Evolutionary conservation across 805 yeast genomes (phyloP).

Genomic region (Sporopachydermia quercuum): DNA sequence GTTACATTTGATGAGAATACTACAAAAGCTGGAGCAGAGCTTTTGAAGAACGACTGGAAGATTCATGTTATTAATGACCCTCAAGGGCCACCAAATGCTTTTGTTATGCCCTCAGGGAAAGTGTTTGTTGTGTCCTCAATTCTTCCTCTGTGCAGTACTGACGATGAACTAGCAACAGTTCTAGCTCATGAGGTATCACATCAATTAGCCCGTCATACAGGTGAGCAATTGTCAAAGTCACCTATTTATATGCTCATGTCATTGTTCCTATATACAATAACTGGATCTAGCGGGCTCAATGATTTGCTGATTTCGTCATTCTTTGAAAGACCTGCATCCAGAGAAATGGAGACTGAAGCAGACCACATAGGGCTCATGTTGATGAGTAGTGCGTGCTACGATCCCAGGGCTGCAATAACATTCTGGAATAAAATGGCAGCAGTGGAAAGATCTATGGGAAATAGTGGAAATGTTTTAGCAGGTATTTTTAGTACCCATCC

Average conservation of each 20-base stretch:
- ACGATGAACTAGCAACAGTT: constrained; percentile 92
- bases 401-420: constrained; percentile 56
- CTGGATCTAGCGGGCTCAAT: constrained; percentile 43
- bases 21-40: not conserved
- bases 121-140: constrained; percentile 80
- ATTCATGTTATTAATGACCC: constrained; percentile 67
- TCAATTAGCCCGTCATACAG: constrained; percentile 82
- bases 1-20: constrained; percentile 8
- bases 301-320: constrained; percentile 38
- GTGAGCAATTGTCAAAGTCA: constrained; percentile 64
- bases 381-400: constrained; percentile 80
- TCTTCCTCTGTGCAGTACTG: constrained; percentile 60
- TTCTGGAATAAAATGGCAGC: constrained; percentile 76
- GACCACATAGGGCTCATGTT: constrained; percentile 87
- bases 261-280: constrained; percentile 36
- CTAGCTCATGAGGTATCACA: constrained; percentile 89
- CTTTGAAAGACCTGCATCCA: constrained; percentile 67
- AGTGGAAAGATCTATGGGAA: constrained; percentile 22
- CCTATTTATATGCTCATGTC: constrained; percentile 54
- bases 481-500: constrained; percentile 87
- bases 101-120: constrained; percentile 91
- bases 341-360: constrained; percentile 94
- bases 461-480: constrained; percentile 18
- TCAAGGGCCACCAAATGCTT: constrained; percentile 82
- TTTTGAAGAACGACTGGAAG: constrained; percentile 44